These are phyloP conservation scores for Calendula officinalis DNA, from an alignment of 129 eudicot genomes.

Conservation along the genomic window DNA sequence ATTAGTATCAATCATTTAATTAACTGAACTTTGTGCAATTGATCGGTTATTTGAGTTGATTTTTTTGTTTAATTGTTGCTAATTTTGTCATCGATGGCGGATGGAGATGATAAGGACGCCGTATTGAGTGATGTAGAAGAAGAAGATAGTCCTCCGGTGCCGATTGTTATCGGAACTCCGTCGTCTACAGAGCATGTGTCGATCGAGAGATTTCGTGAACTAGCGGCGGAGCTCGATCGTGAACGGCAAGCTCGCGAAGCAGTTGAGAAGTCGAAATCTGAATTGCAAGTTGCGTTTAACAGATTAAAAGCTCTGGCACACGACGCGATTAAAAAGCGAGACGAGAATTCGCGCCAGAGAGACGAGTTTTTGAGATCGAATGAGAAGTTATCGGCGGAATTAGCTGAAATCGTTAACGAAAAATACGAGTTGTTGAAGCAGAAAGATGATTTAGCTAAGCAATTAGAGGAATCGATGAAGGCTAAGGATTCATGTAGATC, in stretches of 20 bases:
- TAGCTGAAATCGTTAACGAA: slow-evolving; percentile 38
- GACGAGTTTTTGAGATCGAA: slow-evolving; percentile 52
- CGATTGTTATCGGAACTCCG: slow-evolving; percentile 36
- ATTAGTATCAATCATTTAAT: slow-evolving; percentile 3
- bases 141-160: slow-evolving; percentile 54
- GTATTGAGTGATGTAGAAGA: slow-evolving; percentile 79
- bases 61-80: slow-evolving; percentile 6
- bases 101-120: slow-evolving; percentile 56
- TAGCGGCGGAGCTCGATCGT: slow-evolving; percentile 69
- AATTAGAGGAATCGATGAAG: slow-evolving; percentile 61
- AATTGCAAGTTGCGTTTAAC: slow-evolving; percentile 56
- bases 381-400: slow-evolving; percentile 43
- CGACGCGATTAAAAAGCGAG: slow-evolving; percentile 81
- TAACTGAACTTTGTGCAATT: neutral
- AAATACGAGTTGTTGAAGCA: slow-evolving; percentile 48
- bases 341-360: slow-evolving; percentile 57
- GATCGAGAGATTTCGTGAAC: slow-evolving; percentile 53
- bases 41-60: neutral
- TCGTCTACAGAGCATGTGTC: slow-evolving; percentile 44
- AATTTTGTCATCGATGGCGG: slow-evolving; percentile 39
- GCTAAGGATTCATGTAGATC: slow-evolving; percentile 55
- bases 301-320: slow-evolving; percentile 70
- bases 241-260: slow-evolving; percentile 61
- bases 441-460: slow-evolving; percentile 46
- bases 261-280: slow-evolving; percentile 60